A percentile compares a stretch with the other conserved stretches of the same genome.
Conservation (phyloP, 768 basidiomycete genomes). For the Cyclocybe cylindracea region DNA sequence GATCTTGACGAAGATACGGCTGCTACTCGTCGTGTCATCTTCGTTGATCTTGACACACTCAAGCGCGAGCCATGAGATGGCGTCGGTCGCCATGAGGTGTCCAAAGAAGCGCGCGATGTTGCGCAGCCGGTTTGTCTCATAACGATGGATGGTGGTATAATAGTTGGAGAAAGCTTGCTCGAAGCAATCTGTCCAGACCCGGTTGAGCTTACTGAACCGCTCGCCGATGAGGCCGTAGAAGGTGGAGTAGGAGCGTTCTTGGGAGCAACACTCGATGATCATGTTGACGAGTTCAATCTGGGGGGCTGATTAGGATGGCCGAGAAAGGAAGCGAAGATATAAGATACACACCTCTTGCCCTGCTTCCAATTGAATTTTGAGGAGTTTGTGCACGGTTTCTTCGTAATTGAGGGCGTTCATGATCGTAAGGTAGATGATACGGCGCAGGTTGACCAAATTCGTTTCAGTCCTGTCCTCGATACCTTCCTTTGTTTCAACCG, state of each 20-base stretch:
- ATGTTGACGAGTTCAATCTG: constrained; percentile 97
- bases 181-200: constrained; percentile 88
- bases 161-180: constrained; percentile 88
- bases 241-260: constrained; percentile 96
- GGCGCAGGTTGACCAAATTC: constrained; percentile 91
- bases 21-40: constrained; percentile 94
- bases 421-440: constrained; percentile 95
- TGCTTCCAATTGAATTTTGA: constrained; percentile 89
- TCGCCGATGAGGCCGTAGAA: constrained; percentile 97
- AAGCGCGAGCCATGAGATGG: constrained; percentile 87
- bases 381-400: constrained; percentile 97
- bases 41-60: constrained; percentile 91
- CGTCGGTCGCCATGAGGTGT: constrained; percentile 83
- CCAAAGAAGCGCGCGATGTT: constrained; percentile 98
- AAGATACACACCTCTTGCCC: constrained; percentile 81
- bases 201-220: constrained; percentile 94
- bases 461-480: constrained; percentile 96
- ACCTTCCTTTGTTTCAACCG: constrained; percentile 77
- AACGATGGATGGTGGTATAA: constrained; percentile 96
- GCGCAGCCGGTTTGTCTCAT: constrained; percentile 96
- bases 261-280: constrained; percentile 99
- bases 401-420: constrained; percentile 99
- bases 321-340: background rate
- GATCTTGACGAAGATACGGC: constrained; percentile 97
- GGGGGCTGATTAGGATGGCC: background rate